Evolutionary conservation across 1,284 basidiomycete species (phyloP).

Genomic region (Vanrija sp.): DNA sequence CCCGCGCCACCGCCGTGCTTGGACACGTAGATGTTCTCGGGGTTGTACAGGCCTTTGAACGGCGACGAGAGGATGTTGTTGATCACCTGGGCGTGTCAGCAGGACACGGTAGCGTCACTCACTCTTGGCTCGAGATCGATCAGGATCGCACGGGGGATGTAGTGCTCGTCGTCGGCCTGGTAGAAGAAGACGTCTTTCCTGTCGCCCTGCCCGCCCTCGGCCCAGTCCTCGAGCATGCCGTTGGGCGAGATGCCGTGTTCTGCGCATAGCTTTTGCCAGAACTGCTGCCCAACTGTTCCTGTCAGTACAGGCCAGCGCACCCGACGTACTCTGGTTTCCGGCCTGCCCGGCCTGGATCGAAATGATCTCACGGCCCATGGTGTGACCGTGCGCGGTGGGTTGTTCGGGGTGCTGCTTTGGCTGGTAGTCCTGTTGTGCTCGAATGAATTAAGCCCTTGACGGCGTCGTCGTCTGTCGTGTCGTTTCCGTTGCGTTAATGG

Average conservation of each 20-base stretch:
- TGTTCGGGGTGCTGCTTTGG: too few relatives aligned
- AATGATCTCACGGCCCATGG: constrained; percentile 51
- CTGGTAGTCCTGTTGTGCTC: too few relatives aligned
- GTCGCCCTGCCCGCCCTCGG: constrained; percentile 75
- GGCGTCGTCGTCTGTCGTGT: too few relatives aligned
- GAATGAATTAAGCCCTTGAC: too few relatives aligned
- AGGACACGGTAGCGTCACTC: constrained; percentile 31
- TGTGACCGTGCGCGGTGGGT: not conserved
- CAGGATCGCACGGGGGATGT: constrained; percentile 93
- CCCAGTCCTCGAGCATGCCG: constrained; percentile 91
- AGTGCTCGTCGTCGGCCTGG: constrained; percentile 99
- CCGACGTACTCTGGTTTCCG: constrained; percentile 78
- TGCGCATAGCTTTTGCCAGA: constrained; percentile 92
- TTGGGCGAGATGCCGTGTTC: constrained; percentile 94
- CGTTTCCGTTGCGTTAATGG: too few relatives aligned
- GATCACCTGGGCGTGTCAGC: constrained; percentile 66
- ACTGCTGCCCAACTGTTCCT: constrained; percentile 46
- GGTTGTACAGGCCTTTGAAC: constrained; percentile 92
- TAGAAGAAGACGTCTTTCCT: constrained; percentile 99
- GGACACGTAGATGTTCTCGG: constrained; percentile 93
- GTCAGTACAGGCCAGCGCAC: constrained; percentile 4
- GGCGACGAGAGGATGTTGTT: constrained; percentile 90
- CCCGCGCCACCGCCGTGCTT: constrained; percentile 97
- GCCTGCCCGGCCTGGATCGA: constrained; percentile 75
- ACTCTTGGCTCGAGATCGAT: constrained; percentile 98